Conservation (phyloP, 169 alveolate genomes). For the Sarcocystis neurona region DNA sequence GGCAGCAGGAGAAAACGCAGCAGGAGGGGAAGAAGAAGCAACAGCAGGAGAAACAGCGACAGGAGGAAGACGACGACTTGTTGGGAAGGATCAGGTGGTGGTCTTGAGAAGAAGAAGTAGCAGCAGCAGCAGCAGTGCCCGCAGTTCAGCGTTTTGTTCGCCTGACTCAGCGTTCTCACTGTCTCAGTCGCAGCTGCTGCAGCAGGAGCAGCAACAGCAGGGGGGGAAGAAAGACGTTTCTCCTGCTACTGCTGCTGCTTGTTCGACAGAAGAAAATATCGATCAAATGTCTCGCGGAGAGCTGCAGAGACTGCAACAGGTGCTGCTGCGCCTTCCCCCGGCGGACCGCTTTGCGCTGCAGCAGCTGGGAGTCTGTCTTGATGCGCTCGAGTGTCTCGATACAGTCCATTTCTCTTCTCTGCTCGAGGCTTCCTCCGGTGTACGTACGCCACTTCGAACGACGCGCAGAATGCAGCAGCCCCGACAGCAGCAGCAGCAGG, state of each 20-base stretch:
- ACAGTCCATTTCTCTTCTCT: background rate
- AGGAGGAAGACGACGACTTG: too few species aligned
- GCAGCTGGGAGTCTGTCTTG: constrained; percentile 4
- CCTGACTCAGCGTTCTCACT: too few species aligned
- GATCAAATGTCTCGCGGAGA: background rate
- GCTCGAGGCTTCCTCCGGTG: background rate
- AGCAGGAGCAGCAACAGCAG: constrained; percentile 9
- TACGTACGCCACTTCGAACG: background rate
- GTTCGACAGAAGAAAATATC: background rate
- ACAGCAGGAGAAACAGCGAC: too few species aligned
- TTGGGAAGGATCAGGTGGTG: too few species aligned
- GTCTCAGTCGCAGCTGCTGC: background rate
- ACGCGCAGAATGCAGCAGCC: too few species aligned
- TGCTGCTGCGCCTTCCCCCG: background rate
- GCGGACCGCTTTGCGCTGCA: constrained; percentile 6
- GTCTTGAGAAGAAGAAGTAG: too few species aligned
- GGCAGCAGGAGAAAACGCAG: too few species aligned
- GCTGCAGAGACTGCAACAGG: background rate
- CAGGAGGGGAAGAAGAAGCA: too few species aligned
- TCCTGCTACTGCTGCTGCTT: constrained; percentile 27
- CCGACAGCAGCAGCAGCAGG: too few species aligned
- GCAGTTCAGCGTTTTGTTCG: too few species aligned
- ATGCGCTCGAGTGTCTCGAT: background rate
- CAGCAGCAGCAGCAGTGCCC: too few species aligned
- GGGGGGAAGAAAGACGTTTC: too few species aligned